Evolutionary conservation across 1,139 yeast species (phyloP).

Genomic region (Yamadazyma kanchanaburiensis): DNA sequence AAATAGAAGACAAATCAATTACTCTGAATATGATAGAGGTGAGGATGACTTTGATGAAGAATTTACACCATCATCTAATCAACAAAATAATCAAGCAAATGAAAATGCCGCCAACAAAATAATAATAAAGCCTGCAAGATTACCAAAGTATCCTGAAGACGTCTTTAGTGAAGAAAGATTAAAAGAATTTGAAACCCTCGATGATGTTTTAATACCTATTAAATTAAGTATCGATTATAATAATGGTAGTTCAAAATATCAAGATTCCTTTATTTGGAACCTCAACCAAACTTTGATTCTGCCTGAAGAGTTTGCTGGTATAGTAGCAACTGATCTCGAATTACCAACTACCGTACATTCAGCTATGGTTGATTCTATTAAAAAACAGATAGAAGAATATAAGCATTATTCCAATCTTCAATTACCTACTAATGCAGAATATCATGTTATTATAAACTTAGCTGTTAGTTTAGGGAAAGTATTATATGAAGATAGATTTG

Average conservation of each 20-base stretch:
- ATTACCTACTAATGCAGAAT: constrained; percentile 60
- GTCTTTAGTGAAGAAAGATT: constrained; percentile 23
- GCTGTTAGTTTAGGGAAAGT: constrained; percentile 82
- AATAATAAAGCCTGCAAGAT: constrained; percentile 31
- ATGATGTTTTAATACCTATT: constrained; percentile 68
- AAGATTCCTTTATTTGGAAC: constrained; percentile 91
- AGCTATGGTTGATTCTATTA: constrained; percentile 68
- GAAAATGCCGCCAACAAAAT: constrained; percentile 25
- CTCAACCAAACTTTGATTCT: constrained; percentile 72
- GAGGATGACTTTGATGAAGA: constrained; percentile 69
- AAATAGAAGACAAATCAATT: constrained; percentile 68
- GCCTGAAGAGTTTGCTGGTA: constrained; percentile 79
- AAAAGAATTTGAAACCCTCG: constrained; percentile 24
- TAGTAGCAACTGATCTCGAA: constrained; percentile 80
- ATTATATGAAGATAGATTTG: constrained; percentile 87
- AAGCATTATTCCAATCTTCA: constrained; percentile 53
- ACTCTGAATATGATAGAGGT: constrained; percentile 66
- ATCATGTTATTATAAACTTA: constrained; percentile 76
- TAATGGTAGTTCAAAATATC: constrained; percentile 54
- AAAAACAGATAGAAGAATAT: constrained; percentile 77
- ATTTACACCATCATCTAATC: constrained; percentile 21
- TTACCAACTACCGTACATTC: constrained; percentile 62
- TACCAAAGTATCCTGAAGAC: constrained; percentile 24
- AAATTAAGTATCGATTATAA: constrained; percentile 72
- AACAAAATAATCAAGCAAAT: constrained; percentile 21